Evolutionary conservation across 1,284 basidiomycete species (phyloP), one percentile per base, ranked within the genome.

Genomic region (Tilletia setariae): DNA sequence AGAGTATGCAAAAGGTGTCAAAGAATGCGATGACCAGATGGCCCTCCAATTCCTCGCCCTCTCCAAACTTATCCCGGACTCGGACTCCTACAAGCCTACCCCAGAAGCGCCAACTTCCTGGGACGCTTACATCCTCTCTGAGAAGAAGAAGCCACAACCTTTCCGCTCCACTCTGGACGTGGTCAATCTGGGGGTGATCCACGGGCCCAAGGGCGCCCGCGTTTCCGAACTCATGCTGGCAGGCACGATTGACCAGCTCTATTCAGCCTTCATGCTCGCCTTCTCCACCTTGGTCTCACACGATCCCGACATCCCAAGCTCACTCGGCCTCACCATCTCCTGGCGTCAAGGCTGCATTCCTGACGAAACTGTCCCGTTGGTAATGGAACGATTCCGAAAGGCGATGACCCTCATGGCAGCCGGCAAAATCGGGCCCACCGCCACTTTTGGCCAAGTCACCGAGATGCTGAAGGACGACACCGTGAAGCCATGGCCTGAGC

Each of bases 141-240:
- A 61, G 56, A 61, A 32, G 56, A 61, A 61, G 56, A 61, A 61
- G 56, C 8, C 28, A 11, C 56, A 61, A 21, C 56, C 56, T 13
- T 35, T 35, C 32, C 56, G 56, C 2, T 61, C 56, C 56, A 35
- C 25, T 21, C 15, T 61, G 1, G 56, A 61, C 32, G 28, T 61
- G 2, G 56, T 61, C 56, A 61, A 61, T 30, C 32, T 61, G 13
- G 56, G 56, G 16, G 56, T 30, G 30, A 35, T 61, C 16, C 56
- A 40, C 32, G 56, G 56, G 25, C 56, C 56, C 56, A 61, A 61
- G 56, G 35, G 35, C 32, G 56, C 28, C 2, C 56, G 56, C 9
- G 56, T 61, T 16, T 61, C 56, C 1, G 56, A 61, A 16, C 32
- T 61, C 56, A 32, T 30, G 16, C 23, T 61, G 28, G 28, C 56